phyloP scores from a whole-genome alignment of 352 stramenopile genomes.

The Phytophthora ramorum region DNA sequence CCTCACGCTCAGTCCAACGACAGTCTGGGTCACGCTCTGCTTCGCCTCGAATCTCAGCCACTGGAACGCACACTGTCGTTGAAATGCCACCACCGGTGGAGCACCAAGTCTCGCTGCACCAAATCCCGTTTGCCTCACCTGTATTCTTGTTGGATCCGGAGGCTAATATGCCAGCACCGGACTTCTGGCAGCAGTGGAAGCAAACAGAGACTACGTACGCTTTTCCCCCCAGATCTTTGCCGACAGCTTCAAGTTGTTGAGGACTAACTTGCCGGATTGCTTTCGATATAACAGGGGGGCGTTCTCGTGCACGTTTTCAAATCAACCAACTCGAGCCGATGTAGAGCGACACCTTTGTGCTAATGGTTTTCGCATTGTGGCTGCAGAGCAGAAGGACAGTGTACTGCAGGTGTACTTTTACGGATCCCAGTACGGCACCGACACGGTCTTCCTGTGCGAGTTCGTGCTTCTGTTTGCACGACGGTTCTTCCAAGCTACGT shows the following conservation, averaged over 20 bases:
- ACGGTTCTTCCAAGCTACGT: slow-evolving; percentile 84
- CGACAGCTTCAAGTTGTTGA: neutral
- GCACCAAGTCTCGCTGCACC: slow-evolving; percentile 22
- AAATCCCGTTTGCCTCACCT: slow-evolving; percentile 67
- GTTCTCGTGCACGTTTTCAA: slow-evolving; percentile 76
- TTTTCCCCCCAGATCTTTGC: neutral
- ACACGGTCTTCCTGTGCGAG: slow-evolving; percentile 71
- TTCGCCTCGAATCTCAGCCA: slow-evolving; percentile 16
- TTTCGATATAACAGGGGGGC: slow-evolving; percentile 47
- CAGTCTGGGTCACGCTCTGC: slow-evolving; percentile 14
- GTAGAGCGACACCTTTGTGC: slow-evolving; percentile 54
- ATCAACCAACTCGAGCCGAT: slow-evolving; percentile 51
- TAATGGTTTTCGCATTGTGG: slow-evolving; percentile 66
- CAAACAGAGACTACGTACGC: slow-evolving; percentile 71
- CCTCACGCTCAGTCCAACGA: slow-evolving; percentile 15
- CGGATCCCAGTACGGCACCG: slow-evolving; percentile 50
- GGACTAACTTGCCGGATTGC: neutral
- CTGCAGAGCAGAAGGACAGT: slow-evolving; percentile 57
- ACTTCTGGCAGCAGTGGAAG: slow-evolving; percentile 63
- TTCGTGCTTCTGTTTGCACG: slow-evolving; percentile 78
- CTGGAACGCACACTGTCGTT: slow-evolving; percentile 1
- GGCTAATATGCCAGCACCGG: slow-evolving; percentile 22
- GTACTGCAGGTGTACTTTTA: slow-evolving; percentile 82
- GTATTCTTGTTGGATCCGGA: slow-evolving; percentile 59
- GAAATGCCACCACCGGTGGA: slow-evolving; percentile 8